Base-by-base conservation (phyloP, 2,329 filamentous ascomycete genomes). In the Knoxdaviesia proteae region DNA sequence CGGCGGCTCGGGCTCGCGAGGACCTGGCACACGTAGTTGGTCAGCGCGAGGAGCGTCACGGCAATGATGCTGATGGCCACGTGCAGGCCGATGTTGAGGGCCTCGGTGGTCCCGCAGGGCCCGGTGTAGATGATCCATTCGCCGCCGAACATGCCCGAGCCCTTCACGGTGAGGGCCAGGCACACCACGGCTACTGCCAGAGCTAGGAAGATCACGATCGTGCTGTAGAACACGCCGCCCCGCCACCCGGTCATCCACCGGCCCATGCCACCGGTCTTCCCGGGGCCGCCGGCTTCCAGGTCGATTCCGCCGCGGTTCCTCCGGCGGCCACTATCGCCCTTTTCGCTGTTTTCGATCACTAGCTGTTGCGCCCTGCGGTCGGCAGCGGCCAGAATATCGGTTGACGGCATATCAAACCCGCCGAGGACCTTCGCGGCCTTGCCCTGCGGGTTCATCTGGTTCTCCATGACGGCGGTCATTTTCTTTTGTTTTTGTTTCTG, bases 1-100 rank as follows among this genome's bases (percentile, higher is more conserved):
- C 52, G 52, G 36, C 68, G 60, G 6, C 67, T 71, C 5, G 69
- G 69, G 47, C 68, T 71, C 49, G 58, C 61, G 8, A 72, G 61
- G n/a, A 69, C 58, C 51, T 73, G 69, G 45, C 69, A 67, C 36
- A 60, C 57, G 49, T 71, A 72, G 54, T 69, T 70, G 7, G 62
- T 68, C 3, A 62, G 64, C 1, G 62, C 62, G 8, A 73, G 51
- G 20, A 71, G 47, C 5, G 60, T 54, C 5, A 67, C 50, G 6
- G 56, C 56, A 37, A 64, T 55, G 2, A 63, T 49, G 51, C 64
- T 69, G 46, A 69, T 60, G 20, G 60, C 52, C 6, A 58, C 62
- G 40, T 64, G 61, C 30, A 70, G 48, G 0, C 61, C 64, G 47
- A 57, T 58, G 43, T 60, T 55, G 32, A 68, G 52, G 6, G 49